Percentiles rank a stretch among this genome's conserved stretches.
These are phyloP conservation scores for Trichophyton rubrum DNA, from an alignment of 2,329 filamentous ascomycete species.

Conservation along the genomic window DNA sequence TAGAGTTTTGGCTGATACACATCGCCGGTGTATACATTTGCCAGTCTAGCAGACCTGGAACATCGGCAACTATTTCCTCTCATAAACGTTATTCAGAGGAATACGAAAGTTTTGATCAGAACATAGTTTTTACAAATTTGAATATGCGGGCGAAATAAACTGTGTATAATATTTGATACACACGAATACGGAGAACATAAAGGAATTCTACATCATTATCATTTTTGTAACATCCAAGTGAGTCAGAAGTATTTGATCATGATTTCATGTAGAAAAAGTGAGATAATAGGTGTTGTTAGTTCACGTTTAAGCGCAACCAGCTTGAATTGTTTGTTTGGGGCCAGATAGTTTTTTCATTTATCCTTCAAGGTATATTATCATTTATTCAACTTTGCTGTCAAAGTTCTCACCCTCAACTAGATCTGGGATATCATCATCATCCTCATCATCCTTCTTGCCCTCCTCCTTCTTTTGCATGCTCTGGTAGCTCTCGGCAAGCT, in stretches of 20 bases:
- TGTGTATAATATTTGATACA: neutral
- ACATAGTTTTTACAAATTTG: neutral
- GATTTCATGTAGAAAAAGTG: neutral
- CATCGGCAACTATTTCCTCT: neutral
- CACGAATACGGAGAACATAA: neutral
- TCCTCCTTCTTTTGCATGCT: constrained; percentile 91
- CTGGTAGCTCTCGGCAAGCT: constrained; percentile 99
- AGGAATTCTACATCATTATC: neutral
- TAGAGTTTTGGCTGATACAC: neutral
- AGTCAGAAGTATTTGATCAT: neutral
- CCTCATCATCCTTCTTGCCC: constrained; percentile 58
- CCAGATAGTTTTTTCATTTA: neutral
- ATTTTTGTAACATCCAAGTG: neutral
- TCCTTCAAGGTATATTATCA: constrained; percentile 3
- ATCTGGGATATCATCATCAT: constrained; percentile 81
- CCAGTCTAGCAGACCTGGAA: neutral
- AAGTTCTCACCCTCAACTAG: constrained; percentile 97
- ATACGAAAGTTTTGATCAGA: neutral
- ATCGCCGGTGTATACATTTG: neutral
- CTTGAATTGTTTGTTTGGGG: neutral
- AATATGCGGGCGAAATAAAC: neutral
- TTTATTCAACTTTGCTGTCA: constrained; percentile 89
- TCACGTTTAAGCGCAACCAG: neutral
- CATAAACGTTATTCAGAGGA: neutral
- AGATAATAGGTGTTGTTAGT: neutral